These are phyloP conservation scores for Lentinus tigrinus DNA, from an alignment of 768 basidiomycete genomes.

Conservation along the genomic window DNA sequence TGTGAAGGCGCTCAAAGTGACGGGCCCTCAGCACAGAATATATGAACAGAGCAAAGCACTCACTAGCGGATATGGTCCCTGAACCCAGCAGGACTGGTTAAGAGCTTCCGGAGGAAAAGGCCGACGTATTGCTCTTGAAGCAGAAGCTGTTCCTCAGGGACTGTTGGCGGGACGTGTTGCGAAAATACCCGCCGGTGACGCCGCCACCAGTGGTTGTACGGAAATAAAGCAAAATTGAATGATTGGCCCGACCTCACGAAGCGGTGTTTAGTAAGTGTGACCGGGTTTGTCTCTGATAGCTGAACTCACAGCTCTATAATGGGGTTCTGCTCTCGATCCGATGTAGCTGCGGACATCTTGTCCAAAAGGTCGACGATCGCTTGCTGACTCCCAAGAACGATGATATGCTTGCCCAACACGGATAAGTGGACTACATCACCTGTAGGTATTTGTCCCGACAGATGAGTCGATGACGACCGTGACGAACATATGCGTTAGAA, in stretches of 20 bases:
- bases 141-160: background rate
- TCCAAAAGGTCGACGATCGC: conserved; percentile 1
- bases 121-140: background rate
- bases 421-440: conserved; percentile 10
- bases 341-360: conserved; percentile 6
- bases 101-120: background rate
- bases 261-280: too few relatives aligned
- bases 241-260: conserved; percentile 1
- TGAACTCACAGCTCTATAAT: conserved; percentile 3
- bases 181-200: conserved; percentile 10
- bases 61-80: conserved; percentile 4
- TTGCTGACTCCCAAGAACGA: conserved; percentile 3
- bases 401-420: background rate
- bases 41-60: background rate
- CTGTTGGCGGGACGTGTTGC: conserved; percentile 1
- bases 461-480: too few relatives aligned
- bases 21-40: too few relatives aligned
- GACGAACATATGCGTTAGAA: background rate
- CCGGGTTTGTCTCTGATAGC: too few relatives aligned
- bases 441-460: background rate
- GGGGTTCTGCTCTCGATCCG: conserved; percentile 7
- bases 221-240: background rate
- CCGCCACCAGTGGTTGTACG: conserved; percentile 12
- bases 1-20: conserved; percentile 8
- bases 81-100: background rate